Percentiles rank a stretch among this genome's conserved stretches.
These are phyloP conservation scores for Albifimbria verrucaria DNA, from an alignment of 2,329 filamentous ascomycete species.

Conservation along the genomic window DNA sequence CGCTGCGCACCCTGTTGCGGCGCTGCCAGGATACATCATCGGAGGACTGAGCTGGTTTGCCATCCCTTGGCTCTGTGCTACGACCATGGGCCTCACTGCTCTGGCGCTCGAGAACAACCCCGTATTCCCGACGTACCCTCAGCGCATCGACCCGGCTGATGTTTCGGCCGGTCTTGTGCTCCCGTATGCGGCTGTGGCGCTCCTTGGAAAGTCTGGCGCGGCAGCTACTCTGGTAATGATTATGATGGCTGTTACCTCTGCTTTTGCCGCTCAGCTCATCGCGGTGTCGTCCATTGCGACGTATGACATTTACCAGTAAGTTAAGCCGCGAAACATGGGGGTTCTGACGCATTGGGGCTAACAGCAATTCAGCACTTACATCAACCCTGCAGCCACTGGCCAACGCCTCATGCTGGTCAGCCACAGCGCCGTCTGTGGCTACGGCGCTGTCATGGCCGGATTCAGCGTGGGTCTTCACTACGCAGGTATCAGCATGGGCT, in stretches of 20 bases:
- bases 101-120: constrained; percentile 72
- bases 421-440: not conserved
- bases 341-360: too few species aligned
- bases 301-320: constrained; percentile 66
- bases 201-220: constrained; percentile 75
- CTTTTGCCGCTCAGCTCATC: constrained; percentile 69
- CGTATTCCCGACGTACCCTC: constrained; percentile 65
- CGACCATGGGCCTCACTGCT: constrained; percentile 77
- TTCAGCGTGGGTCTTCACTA: constrained; percentile 62
- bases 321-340: too few species aligned
- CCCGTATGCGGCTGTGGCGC: constrained; percentile 74
- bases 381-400: not conserved
- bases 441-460: not conserved
- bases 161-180: constrained; percentile 77
- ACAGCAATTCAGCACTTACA: constrained; percentile 14
- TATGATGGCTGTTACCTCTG: constrained; percentile 58
- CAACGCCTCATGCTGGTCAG: not conserved
- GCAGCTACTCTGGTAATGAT: constrained; percentile 72
- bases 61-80: constrained; percentile 80
- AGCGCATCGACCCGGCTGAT: constrained; percentile 66
- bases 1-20: constrained; percentile 74
- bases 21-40: constrained; percentile 80
- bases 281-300: constrained; percentile 81
- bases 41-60: constrained; percentile 84
- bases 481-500: constrained; percentile 77